A percentile compares a stretch with the other conserved stretches of the same genome.
Conservation (phyloP, 306 rosid species). For the Cyamopsis tetragonoloba region DNA sequence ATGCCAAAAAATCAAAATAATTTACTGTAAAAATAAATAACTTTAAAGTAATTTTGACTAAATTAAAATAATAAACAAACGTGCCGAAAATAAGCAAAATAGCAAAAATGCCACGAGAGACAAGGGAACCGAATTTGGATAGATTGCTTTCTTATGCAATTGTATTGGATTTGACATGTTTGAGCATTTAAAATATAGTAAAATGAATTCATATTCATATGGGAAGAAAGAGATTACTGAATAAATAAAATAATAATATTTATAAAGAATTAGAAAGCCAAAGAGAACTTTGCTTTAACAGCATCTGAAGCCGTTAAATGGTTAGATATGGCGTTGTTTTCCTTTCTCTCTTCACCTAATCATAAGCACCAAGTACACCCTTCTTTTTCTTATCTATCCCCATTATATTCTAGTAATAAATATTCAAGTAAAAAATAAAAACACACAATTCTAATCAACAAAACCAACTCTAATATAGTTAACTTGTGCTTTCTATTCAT, state of each 20-base stretch:
- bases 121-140: not conserved
- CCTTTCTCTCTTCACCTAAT: conserved; percentile 19
- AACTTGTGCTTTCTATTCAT: not conserved
- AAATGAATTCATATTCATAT: not conserved
- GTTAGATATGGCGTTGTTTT: not conserved
- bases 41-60: too few relatives aligned
- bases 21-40: too few relatives aligned
- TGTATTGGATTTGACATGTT: conserved; percentile 10
- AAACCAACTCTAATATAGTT: not conserved
- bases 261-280: not conserved
- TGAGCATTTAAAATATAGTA: not conserved
- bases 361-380: not conserved
- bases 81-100: too few relatives aligned
- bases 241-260: not conserved
- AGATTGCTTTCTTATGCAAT: not conserved
- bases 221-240: conserved; percentile 6
- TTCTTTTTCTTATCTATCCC: not conserved
- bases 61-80: too few relatives aligned
- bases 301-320: conserved; percentile 20
- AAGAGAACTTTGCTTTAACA: not conserved
- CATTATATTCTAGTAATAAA: too few relatives aligned
- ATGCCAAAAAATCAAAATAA: too few relatives aligned
- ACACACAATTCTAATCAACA: not conserved
- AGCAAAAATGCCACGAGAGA: not conserved
- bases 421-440: not conserved